Percentiles rank a stretch among this genome's conserved stretches.
phyloP scores from a whole-genome alignment of 2,329 filamentous ascomycete genomes.

The Ophiostoma novo-ulmi region DNA sequence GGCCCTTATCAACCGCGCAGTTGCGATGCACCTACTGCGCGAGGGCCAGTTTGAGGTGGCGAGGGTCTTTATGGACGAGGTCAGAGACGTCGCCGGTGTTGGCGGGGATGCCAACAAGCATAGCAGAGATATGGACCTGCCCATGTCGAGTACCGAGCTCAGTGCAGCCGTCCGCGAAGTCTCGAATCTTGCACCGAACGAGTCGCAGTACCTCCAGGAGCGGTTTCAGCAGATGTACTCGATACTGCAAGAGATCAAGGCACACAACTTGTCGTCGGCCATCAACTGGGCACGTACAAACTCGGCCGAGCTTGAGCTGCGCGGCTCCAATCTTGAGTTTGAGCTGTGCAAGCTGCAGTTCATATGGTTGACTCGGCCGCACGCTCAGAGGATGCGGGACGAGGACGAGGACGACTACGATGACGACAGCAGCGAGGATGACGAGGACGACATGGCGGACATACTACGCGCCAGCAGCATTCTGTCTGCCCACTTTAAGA shows the following conservation, averaged over 20 bases:
- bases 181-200: slow-evolving; percentile 44
- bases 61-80: slow-evolving; percentile 75
- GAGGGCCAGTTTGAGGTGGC: slow-evolving; percentile 91
- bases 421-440: slow-evolving; percentile 41
- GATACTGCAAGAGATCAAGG: slow-evolving; percentile 73
- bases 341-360: slow-evolving; percentile 88
- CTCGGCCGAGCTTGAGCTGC: slow-evolving; percentile 63
- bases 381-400: slow-evolving; percentile 42
- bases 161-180: slow-evolving; percentile 26
- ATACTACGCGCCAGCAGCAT: background rate
- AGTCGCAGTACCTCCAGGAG: slow-evolving; percentile 64
- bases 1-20: slow-evolving; percentile 80
- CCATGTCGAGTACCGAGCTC: slow-evolving; percentile 32
- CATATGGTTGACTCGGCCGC: slow-evolving; percentile 67
- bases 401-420: slow-evolving; percentile 38
- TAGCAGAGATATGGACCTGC: slow-evolving; percentile 20
- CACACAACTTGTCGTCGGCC: slow-evolving; percentile 70
- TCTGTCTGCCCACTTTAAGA: background rate
- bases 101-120: slow-evolving; percentile 19
- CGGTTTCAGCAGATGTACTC: slow-evolving; percentile 87
- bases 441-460: slow-evolving; percentile 38
- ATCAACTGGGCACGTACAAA: slow-evolving; percentile 81
- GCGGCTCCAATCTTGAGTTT: slow-evolving; percentile 91
- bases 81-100: slow-evolving; percentile 30
- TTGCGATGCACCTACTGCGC: slow-evolving; percentile 91